Evolutionary conservation across 2,329 filamentous ascomycete genomes (phyloP).

Genomic region (Claviceps lovelessii): DNA sequence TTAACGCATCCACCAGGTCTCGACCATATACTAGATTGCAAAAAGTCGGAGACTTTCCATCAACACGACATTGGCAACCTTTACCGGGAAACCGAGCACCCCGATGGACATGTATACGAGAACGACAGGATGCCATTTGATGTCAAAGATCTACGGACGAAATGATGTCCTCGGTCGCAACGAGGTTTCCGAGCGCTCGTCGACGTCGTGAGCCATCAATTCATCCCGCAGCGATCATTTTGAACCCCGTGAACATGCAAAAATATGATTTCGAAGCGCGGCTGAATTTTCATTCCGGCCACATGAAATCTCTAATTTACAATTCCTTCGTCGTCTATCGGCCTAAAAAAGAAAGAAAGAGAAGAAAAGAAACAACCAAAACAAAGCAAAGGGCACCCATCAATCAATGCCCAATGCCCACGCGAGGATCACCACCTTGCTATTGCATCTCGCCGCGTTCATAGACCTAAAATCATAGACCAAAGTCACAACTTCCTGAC

Average conservation of each 20-base stretch:
- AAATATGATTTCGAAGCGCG: background rate
- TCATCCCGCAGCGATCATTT: background rate
- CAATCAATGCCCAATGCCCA: background rate
- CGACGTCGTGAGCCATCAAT: background rate
- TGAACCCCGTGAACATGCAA: background rate
- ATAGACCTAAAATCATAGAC: background rate
- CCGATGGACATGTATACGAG: conserved; percentile 55
- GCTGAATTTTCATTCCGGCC: background rate
- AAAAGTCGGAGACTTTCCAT: conserved; percentile 69
- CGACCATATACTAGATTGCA: conserved; percentile 69
- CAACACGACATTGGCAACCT: conserved; percentile 53
- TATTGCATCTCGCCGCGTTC: background rate
- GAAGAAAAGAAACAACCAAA: background rate
- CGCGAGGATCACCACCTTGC: background rate
- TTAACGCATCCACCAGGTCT: conserved; percentile 87
- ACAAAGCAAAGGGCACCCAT: background rate
- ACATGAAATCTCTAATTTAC: background rate
- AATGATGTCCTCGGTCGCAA: conserved; percentile 1
- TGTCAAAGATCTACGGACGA: conserved; percentile 36
- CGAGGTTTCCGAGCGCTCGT: background rate
- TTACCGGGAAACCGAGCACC: conserved; percentile 60
- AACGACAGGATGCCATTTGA: conserved; percentile 48
- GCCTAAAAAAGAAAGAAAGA: background rate
- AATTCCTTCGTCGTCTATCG: background rate
- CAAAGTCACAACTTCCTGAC: background rate